These are phyloP conservation scores for Neoscytalidium dimidiatum DNA, from an alignment of 2,329 filamentous ascomycete genomes.

Conservation along the genomic window DNA sequence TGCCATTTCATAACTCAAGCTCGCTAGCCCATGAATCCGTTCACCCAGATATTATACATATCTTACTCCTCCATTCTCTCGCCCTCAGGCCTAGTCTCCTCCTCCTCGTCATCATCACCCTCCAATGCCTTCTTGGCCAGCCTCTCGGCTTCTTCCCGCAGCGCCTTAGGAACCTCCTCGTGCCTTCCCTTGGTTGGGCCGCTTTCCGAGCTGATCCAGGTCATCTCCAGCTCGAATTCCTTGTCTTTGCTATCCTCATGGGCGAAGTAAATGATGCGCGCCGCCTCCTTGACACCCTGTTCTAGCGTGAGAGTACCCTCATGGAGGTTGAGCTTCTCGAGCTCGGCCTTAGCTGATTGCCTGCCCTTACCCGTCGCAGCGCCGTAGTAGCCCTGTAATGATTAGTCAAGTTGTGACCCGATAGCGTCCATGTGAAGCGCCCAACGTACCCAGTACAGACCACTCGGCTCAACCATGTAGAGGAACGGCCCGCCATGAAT, in stretches of 20 bases:
- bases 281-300: slow-evolving; percentile 93
- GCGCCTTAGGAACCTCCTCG: slow-evolving; percentile 86
- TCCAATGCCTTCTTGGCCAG: slow-evolving; percentile 89
- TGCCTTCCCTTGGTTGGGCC: slow-evolving; percentile 93
- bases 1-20: slow-evolving; percentile 13
- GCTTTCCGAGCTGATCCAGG: slow-evolving; percentile 84
- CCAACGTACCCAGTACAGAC: slow-evolving; percentile 77
- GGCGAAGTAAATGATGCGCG: slow-evolving; percentile 93
- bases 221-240: slow-evolving; percentile 99
- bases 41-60: not conserved
- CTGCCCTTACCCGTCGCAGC: slow-evolving; percentile 96
- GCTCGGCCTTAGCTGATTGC: slow-evolving; percentile 94
- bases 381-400: slow-evolving; percentile 81
- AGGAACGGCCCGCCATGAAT: slow-evolving; percentile 87
- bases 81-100: slow-evolving; percentile 63
- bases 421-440: not conserved
- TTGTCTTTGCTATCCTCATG: slow-evolving; percentile 99
- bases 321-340: slow-evolving; percentile 93
- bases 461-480: slow-evolving; percentile 99
- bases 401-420: slow-evolving; percentile 14
- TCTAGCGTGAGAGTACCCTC: slow-evolving; percentile 75
- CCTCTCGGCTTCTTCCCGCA: slow-evolving; percentile 88
- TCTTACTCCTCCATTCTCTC: slow-evolving; percentile 88
- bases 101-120: slow-evolving; percentile 79
- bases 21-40: slow-evolving; percentile 2